A percentile compares a stretch with the other conserved stretches of the same genome.
Evolutionary conservation across 2,329 filamentous ascomycete genomes (phyloP).

Genomic region (Tolypocladium album): DNA sequence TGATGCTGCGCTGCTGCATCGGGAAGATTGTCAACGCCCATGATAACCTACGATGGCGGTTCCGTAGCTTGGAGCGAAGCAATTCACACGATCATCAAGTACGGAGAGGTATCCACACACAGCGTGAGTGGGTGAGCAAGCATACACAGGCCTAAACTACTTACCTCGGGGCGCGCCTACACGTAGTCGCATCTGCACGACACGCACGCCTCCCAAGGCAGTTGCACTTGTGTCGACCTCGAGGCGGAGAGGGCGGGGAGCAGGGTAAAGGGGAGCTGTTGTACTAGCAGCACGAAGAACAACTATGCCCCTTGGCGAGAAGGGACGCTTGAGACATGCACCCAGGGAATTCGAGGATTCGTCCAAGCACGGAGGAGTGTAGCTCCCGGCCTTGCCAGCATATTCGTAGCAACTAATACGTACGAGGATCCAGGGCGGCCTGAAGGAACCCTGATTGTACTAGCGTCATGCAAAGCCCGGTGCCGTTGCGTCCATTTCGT

Average conservation of each 20-base stretch:
- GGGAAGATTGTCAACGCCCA: neutral
- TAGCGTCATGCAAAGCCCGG: neutral
- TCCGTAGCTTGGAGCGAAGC: neutral
- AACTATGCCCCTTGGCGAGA: neutral
- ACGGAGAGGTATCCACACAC: neutral
- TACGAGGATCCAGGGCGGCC: too few relatives aligned
- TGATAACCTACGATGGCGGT: neutral
- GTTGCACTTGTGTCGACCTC: too few relatives aligned
- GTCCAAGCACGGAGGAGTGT: neutral
- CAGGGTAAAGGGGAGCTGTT: too few relatives aligned
- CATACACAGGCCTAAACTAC: neutral
- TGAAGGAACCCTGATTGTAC: neutral
- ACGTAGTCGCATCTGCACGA: neutral
- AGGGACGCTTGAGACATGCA: neutral
- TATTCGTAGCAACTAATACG: too few relatives aligned
- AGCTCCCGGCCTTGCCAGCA: too few relatives aligned
- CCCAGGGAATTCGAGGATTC: neutral
- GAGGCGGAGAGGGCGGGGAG: too few relatives aligned
- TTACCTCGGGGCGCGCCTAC: too few relatives aligned
- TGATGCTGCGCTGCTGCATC: neutral
- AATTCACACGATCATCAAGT: neutral
- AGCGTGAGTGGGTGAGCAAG: neutral
- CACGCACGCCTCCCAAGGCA: neutral
- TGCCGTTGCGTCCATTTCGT: neutral
- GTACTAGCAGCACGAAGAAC: too few relatives aligned